phyloP scores from a whole-genome alignment of 202 grass and related monocot species.

The Schoenoplectus triqueter region DNA sequence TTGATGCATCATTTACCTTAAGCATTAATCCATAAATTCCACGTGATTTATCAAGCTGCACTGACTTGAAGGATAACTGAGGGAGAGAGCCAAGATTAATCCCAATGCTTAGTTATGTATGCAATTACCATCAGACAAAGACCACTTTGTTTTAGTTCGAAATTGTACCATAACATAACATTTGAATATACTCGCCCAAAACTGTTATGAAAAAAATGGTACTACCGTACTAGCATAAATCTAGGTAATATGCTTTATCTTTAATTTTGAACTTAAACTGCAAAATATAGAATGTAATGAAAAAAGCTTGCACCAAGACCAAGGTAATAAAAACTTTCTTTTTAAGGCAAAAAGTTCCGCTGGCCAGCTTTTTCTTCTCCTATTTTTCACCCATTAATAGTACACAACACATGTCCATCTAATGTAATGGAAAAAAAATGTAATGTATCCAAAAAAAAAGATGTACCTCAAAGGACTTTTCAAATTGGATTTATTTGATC shows the following conservation, averaged over 20 bases:
- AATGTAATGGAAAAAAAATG: background rate
- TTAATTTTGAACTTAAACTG: conserved; percentile 20
- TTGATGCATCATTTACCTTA: conserved; percentile 59
- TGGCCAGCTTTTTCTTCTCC: background rate
- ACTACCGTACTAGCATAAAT: background rate
- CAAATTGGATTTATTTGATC: background rate
- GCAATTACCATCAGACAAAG: conserved; percentile 12
- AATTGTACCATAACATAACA: conserved; percentile 3
- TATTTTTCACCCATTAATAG: conserved; percentile 28
- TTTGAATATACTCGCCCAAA: background rate
- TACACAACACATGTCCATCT: background rate
- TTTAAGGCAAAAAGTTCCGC: background rate
- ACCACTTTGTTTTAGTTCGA: conserved; percentile 32
- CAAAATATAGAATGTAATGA: conserved; percentile 4
- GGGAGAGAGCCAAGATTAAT: conserved; percentile 32
- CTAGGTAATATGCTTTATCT: background rate
- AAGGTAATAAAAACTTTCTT: background rate
- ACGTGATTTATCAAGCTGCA: conserved; percentile 52
- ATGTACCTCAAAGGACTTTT: background rate
- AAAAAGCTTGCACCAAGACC: background rate
- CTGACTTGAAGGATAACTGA: conserved; percentile 72
- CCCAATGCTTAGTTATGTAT: conserved; percentile 18
- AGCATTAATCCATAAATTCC: conserved; percentile 72
- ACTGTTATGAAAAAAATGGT: conserved; percentile 1
- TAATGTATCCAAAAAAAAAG: background rate